phyloP scores from a whole-genome alignment of 2,329 filamentous ascomycete species.

The Penicillium sp. region DNA sequence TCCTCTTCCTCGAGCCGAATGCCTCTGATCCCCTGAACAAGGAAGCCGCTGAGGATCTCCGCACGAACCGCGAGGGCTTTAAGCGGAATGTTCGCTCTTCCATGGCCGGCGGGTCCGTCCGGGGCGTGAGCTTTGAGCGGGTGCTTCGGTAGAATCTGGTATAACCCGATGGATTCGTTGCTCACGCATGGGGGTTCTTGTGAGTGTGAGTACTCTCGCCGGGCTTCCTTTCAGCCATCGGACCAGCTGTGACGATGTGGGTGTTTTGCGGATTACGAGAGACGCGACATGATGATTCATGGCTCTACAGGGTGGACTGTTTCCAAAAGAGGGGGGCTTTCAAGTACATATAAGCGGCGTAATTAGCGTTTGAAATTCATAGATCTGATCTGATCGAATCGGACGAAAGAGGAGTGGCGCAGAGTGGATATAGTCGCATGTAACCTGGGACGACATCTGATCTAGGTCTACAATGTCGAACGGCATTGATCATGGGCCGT shows the following conservation, averaged over 20 bases:
- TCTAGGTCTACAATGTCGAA: background rate
- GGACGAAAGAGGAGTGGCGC: background rate
- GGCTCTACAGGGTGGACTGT: slow-evolving; percentile 15
- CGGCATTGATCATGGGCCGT: background rate
- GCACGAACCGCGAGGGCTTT: slow-evolving; percentile 82
- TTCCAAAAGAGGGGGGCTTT: slow-evolving; percentile 16
- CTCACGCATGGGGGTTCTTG: background rate
- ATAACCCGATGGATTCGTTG: background rate
- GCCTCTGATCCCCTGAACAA: slow-evolving; percentile 98
- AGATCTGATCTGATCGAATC: slow-evolving; percentile 14
- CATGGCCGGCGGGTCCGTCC: slow-evolving; percentile 79
- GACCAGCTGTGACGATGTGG: background rate
- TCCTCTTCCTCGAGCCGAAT: slow-evolving; percentile 96
- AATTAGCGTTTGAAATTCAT: slow-evolving; percentile 40
- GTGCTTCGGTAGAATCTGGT: slow-evolving; percentile 63
- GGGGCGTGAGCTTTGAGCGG: slow-evolving; percentile 72
- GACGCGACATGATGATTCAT: slow-evolving; percentile 18
- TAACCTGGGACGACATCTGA: background rate
- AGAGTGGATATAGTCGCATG: background rate
- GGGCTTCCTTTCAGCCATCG: background rate
- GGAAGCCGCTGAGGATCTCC: slow-evolving; percentile 90
- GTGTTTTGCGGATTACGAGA: background rate
- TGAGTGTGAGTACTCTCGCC: background rate
- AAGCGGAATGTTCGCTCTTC: slow-evolving; percentile 84
- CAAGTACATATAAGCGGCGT: slow-evolving; percentile 32